Percentiles rank a stretch among this genome's conserved stretches.
Evolutionary conservation across 306 rosid species (phyloP).

Genomic region (Cucurbita pepo): DNA sequence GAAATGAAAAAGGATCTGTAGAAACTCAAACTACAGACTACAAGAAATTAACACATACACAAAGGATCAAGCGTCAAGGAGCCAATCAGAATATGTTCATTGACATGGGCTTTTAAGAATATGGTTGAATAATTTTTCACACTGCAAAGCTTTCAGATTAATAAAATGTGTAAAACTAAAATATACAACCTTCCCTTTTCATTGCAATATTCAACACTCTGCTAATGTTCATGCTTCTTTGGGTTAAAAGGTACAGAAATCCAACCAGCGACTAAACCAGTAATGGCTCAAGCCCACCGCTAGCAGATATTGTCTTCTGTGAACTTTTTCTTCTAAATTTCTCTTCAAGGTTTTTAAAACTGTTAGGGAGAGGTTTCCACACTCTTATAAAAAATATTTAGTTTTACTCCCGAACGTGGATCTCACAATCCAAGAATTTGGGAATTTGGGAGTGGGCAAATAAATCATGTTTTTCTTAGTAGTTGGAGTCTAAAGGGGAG

Average conservation of each 20-base stretch:
- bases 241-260: neutral
- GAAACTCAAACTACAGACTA: neutral
- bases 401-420: no score
- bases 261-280: neutral
- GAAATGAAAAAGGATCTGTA: neutral
- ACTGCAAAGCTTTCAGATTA: neutral
- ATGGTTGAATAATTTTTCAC: neutral
- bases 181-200: neutral
- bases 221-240: neutral
- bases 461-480: neutral
- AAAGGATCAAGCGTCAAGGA: neutral
- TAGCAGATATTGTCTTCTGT: no score
- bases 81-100: no score
- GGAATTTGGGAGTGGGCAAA: no score
- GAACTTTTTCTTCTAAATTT: no score
- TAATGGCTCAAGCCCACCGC: no score
- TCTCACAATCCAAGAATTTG: no score
- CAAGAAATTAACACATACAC: neutral
- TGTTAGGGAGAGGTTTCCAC: no score
- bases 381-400: no score
- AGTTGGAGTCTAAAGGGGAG: neutral
- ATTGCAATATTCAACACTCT: neutral
- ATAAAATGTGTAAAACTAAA: neutral
- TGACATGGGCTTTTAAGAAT: neutral
- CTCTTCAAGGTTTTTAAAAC: no score